Percentiles rank a stretch among this genome's conserved stretches.
These are phyloP conservation scores for Pseudoperonospora humuli DNA, from an alignment of 352 stramenopile species.

Conservation along the genomic window DNA sequence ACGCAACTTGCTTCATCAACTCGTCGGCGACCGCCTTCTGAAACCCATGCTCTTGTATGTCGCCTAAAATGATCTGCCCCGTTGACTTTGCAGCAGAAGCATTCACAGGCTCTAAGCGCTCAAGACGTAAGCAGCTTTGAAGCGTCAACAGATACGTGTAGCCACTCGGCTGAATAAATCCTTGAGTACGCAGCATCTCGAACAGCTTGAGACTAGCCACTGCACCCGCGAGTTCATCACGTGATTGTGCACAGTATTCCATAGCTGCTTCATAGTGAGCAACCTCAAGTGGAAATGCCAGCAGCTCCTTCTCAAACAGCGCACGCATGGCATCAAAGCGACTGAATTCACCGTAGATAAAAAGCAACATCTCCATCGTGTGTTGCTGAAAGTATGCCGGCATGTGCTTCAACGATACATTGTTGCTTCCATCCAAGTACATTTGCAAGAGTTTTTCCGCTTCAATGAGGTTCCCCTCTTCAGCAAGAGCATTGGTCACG, in stretches of 20 bases:
- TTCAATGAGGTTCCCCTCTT: slow-evolving; percentile 34
- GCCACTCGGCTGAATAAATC: slow-evolving; percentile 68
- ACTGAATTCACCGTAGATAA: slow-evolving; percentile 50
- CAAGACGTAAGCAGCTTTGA: slow-evolving; percentile 45
- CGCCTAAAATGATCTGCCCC: slow-evolving; percentile 41
- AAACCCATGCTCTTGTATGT: slow-evolving; percentile 51
- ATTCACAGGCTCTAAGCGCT: slow-evolving; percentile 34
- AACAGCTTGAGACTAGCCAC: slow-evolving; percentile 61
- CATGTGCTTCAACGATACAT: slow-evolving; percentile 43
- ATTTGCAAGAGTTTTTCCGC: slow-evolving; percentile 45
- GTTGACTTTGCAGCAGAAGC: slow-evolving; percentile 21
- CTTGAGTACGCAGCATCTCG: slow-evolving; percentile 53
- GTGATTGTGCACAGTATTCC: slow-evolving; percentile 44
- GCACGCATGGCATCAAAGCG: slow-evolving; percentile 33
- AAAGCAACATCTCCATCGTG: slow-evolving; percentile 62
- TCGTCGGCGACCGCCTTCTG: slow-evolving; percentile 15
- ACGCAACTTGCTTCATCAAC: slow-evolving; percentile 22
- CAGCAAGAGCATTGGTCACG: slow-evolving; percentile 39
- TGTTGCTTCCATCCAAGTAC: slow-evolving; percentile 28
- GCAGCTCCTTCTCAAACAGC: slow-evolving; percentile 43
- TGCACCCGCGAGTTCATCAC: slow-evolving; percentile 24
- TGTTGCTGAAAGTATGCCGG: slow-evolving; percentile 54
- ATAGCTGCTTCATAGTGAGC: slow-evolving; percentile 65
- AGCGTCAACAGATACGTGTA: slow-evolving; percentile 66
- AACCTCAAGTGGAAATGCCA: slow-evolving; percentile 44